These are phyloP conservation scores for Zanthoxylum bungeanum DNA, from an alignment of 345 rosid species.

Conservation along the genomic window DNA sequence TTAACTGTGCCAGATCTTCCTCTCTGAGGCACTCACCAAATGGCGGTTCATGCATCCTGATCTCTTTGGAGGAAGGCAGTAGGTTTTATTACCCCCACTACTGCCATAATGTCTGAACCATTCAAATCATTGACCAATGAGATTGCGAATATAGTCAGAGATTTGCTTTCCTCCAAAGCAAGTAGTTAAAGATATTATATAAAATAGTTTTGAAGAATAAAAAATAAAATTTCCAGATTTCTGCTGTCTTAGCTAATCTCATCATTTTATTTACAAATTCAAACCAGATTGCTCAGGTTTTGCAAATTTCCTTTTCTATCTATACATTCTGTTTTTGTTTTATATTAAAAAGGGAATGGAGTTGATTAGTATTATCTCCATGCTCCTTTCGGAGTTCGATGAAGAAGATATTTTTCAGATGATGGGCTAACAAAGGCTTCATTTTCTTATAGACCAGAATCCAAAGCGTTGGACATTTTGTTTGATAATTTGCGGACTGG, in stretches of 20 bases:
- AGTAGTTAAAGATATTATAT: neutral
- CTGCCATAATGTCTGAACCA: neutral
- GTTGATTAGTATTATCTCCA: neutral
- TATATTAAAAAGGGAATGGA: neutral
- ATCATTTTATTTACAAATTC: neutral
- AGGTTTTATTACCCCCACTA: slow-evolving; percentile 12
- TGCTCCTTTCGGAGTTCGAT: neutral
- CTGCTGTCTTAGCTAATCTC: neutral
- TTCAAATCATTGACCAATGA: neutral
- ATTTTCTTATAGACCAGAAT: neutral
- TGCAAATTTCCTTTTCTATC: neutral
- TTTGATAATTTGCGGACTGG: neutral
- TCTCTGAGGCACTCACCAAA: slow-evolving; percentile 3
- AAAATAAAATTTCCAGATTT: neutral
- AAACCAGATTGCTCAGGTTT: neutral
- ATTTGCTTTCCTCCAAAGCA: slow-evolving; percentile 2
- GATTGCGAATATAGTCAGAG: neutral
- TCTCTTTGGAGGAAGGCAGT: neutral
- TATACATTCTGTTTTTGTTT: neutral
- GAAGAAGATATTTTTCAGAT: neutral
- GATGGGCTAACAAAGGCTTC: neutral
- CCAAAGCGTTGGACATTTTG: neutral
- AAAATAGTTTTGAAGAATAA: neutral
- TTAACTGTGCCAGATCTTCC: neutral
- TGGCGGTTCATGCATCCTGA: slow-evolving; percentile 9